Base-by-base conservation (phyloP, 352 stramenopile genomes). In the Globisporangium alternatum region DNA sequence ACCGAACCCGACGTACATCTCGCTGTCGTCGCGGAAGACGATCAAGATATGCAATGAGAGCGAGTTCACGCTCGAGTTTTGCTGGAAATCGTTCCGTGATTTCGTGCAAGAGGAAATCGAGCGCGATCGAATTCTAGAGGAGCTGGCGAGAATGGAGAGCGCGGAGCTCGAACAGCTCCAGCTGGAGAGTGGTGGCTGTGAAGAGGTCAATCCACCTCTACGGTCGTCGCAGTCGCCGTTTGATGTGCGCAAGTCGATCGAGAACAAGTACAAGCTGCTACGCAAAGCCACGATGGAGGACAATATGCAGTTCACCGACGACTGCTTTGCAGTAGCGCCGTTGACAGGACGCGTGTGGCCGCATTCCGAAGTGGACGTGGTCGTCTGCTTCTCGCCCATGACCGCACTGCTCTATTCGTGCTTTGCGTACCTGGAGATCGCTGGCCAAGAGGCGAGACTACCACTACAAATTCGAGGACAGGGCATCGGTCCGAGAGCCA, bases 31-130 rank as follows among this genome's bases (percentile, higher is more conserved):
- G 33, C 81, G 91, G 19, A 93, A 84, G 56, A 96, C 75, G 1
- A 65, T 98, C 62, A 96, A 96, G 62, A 96, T 99, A 58, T 91
- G 80, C 67, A 98, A 99, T 77, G 82, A 94, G 55, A 95, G 81
- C 55, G 95, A 98, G 57, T 86, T 90, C 58, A 90, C 92, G 0
- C 82, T 98, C 17, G 74, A 90, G 2, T 98, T 98, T 77, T 70
- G 67, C 17, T 99, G 96, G 95, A 96, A 97, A 60, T 88, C 94
- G 21, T 98, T 98, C 65, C 70, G 70, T 4, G 83, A 89, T 44
- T 25, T 51, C 19, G 61, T 66, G 13, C 75, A 89, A 35, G 93
- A 98, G 51, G 87, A 97, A 53, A 53, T 62, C 1, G 95, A 98
- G 58, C 81, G 93, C 5, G 68, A 81, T 2, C 71, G 86, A 9